Evolutionary conservation across 2,329 filamentous ascomycete genomes (phyloP).

Genomic region (Venturia asperata): DNA sequence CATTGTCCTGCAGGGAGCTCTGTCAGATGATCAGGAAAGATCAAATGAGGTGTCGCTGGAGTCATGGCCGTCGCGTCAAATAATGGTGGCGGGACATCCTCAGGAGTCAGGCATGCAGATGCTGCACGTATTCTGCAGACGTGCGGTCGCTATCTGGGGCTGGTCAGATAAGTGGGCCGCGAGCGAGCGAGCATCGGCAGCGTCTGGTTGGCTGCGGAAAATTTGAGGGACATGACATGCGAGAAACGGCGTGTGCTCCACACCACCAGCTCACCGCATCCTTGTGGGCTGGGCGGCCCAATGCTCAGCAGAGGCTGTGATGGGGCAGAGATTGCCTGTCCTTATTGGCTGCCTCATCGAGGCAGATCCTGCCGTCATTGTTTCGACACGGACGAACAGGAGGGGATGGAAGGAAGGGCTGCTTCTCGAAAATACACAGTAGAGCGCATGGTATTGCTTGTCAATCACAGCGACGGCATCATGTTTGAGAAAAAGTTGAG

Average conservation of each 20-base stretch:
- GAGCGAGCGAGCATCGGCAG: neutral
- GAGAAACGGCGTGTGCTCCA: neutral
- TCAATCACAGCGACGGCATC: neutral
- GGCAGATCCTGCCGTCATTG: slow-evolving; percentile 1
- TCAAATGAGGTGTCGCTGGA: neutral
- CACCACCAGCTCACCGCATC: neutral
- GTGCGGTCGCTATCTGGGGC: neutral
- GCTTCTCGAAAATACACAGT: neutral
- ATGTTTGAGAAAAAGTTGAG: neutral
- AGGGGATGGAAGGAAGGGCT: slow-evolving; percentile 1
- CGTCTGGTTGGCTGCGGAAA: neutral
- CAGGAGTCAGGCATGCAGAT: neutral
- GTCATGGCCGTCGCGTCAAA: neutral
- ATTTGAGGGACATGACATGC: slow-evolving; percentile 1
- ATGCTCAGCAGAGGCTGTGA: neutral
- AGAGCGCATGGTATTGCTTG: neutral
- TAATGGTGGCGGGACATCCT: neutral
- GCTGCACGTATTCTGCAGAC: neutral
- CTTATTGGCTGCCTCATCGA: slow-evolving; percentile 4
- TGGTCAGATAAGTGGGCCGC: neutral
- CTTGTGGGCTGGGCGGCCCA: neutral
- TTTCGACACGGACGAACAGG: slow-evolving; percentile 7
- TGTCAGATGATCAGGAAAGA: neutral
- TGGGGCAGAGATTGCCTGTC: neutral
- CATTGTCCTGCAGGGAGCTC: neutral